Conservation (phyloP, 2,329 filamentous ascomycete genomes). For the Sclerotinia sclerotiorum region DNA sequence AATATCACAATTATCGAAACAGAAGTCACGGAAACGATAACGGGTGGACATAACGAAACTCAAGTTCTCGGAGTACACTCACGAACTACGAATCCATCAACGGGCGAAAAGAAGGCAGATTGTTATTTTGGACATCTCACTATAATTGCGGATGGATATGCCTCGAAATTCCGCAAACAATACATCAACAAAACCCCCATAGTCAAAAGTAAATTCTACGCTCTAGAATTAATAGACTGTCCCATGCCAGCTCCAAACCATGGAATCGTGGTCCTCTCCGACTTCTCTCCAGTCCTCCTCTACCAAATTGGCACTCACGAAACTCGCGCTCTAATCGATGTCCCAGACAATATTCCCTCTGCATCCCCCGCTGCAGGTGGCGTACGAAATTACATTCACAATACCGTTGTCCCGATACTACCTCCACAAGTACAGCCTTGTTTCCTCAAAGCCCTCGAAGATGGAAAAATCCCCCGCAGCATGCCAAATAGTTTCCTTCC, state of each 20-base stretch:
- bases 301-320: constrained; percentile 98
- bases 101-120: constrained; percentile 61
- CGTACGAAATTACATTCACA: constrained; percentile 78
- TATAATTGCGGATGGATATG: constrained; percentile 88
- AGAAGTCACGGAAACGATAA: constrained; percentile 74
- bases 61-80: constrained; percentile 83
- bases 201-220: constrained; percentile 87
- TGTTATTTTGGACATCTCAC: constrained; percentile 88
- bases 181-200: constrained; percentile 66
- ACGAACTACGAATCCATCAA: constrained; percentile 59
- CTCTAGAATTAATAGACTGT: constrained; percentile 86
- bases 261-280: constrained; percentile 84
- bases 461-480: constrained; percentile 70
- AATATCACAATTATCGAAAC: constrained; percentile 93
- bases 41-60: constrained; percentile 58
- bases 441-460: constrained; percentile 73
- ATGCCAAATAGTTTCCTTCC: constrained; percentile 98
- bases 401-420: constrained; percentile 75
- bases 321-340: constrained; percentile 85
- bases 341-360: constrained; percentile 73
- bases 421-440: constrained; percentile 70
- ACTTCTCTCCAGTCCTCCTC: constrained; percentile 76
- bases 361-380: constrained; percentile 75
- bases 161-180: constrained; percentile 84
- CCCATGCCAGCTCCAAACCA: constrained; percentile 71